Base-by-base conservation (phyloP, 2,329 filamentous ascomycete species). In the Colletotrichum liaoningense region DNA sequence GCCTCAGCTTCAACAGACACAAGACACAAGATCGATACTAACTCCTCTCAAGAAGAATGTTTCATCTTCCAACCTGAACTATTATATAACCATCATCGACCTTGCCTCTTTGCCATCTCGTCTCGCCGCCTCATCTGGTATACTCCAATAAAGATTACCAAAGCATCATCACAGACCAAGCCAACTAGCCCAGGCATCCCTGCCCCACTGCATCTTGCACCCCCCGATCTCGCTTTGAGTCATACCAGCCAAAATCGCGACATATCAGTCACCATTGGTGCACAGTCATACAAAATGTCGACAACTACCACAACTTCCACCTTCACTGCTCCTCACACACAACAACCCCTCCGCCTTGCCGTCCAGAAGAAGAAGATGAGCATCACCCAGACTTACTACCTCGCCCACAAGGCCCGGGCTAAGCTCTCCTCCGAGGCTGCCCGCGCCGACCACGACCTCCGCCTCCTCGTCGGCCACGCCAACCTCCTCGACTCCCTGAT, bases 401-500 rank as follows among this genome's bases (percentile, higher is more conserved):
- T 98, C 80, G 97, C 97, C 83, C 95, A 98, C 89, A 96, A 95
- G 85, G 97, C 97, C 82, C 92, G 97, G 84, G 93, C 93, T 79
- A 99, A 99, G 95, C 95, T 99, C 81, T 95, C 95, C 77, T 91
- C 90, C 76, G 96, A 98, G 87, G 97, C 97, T 87, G 91, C 92
- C 84, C 93, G 93, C 80, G 88, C 94, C 79, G 96, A 98, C 83
- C 97, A 98, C 89, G 92, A 98, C 88, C 94, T 99, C 76, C 93
- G 96, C 81, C 91, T 97, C 58, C 93, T 99, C 74, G 97, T 99
- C 79, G 97, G 96, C 80, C 97, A 99, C 86, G 97, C 97, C 87
- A 99, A 98, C 89, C 93, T 98, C 60, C 94, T 99, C 83, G 97
- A 99, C 86, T 93, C 93, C 54, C 88, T 99, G 81, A 98, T 98